Conservation (phyloP, 768 basidiomycete genomes). For the Psilocybe tampanensis region DNA sequence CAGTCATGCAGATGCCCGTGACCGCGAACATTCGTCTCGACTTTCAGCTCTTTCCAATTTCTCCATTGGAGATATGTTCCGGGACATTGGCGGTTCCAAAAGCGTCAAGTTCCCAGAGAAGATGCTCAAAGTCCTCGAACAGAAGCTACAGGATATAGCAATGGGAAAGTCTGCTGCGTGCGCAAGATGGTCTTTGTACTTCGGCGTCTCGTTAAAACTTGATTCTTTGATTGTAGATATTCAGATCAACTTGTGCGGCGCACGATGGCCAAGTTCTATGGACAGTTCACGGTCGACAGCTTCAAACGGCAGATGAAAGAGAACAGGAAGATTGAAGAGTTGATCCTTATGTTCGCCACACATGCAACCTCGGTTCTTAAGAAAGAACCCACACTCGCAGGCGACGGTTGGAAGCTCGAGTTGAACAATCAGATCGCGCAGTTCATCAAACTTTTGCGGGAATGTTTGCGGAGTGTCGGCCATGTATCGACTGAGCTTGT, state of each 20-base stretch:
- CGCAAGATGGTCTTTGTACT: conserved; percentile 33
- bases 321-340: conserved; percentile 95
- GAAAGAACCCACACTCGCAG: conserved; percentile 84
- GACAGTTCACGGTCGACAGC: conserved; percentile 80
- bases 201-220: neutral
- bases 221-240: conserved; percentile 51
- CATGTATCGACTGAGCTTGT: conserved; percentile 86
- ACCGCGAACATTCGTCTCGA: conserved; percentile 69
- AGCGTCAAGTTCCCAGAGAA: conserved; percentile 95
- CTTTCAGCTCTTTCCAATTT: conserved; percentile 70
- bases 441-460: conserved; percentile 85
- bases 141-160: conserved; percentile 87
- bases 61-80: conserved; percentile 78
- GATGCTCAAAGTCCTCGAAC: conserved; percentile 86
- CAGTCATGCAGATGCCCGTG: conserved; percentile 41
- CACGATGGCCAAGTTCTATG: conserved; percentile 92
- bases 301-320: conserved; percentile 94
- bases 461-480: conserved; percentile 70
- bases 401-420: conserved; percentile 91
- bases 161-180: conserved; percentile 92
- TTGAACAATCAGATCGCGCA: conserved; percentile 90
- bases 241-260: conserved; percentile 88
- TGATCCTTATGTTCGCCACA: conserved; percentile 95
- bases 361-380: conserved; percentile 85
- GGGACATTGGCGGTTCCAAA: conserved; percentile 79